Evolutionary conservation across 2,329 filamentous ascomycete genomes (phyloP), one percentile per base, ranked within the genome.

Genomic region (Monosporascus cannonballus): DNA sequence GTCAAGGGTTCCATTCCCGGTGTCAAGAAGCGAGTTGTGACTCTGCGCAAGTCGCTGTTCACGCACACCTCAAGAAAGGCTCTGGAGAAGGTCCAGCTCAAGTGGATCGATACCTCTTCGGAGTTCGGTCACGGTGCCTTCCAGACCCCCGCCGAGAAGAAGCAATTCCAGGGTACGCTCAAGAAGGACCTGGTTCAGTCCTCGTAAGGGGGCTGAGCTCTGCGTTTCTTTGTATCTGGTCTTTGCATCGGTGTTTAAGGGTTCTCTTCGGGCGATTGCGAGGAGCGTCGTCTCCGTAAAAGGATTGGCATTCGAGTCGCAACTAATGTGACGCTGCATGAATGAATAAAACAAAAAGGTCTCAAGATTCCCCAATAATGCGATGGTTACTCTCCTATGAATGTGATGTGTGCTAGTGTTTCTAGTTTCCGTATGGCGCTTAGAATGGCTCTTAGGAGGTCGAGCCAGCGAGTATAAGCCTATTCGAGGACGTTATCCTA

Each of bases 21-120:
- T 87, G 86, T 91, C 73, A 97, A 97, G 92, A 99, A 99, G 92
- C 87, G 94, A 74, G 86, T 99, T 74, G 89, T 97, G 82, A 99
- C 94, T 66, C 89, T 99, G 69, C 89, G 94, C 77, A 99, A 97
- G 85, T 95, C 93, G 66, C 94, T 99, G 85, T 97, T 94, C 85
- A 83, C 81, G 59, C 94, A 99, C 85, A 97, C 92, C 68, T 96
- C 89, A 72, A 85, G 94, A 74, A 91, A 87, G 76, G 90, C 94
- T 53, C 84, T 96, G 72, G 94, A 99, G 88, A 97, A 99, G 90
- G 89, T 97, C 76, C 90, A 93, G 73, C 89, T 99, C 82, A 99
- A 99, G 82, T 99, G 94, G 94, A 99, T 99, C 88, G 94, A 99
- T 73, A 99, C 94, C 69, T 96, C 92, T 59, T 96, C 92, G 81